Percentiles rank a stretch among this genome's conserved stretches.
phyloP scores from a whole-genome alignment of 495 filamentous ascomycete genomes.

The Xylaria nigripes region DNA sequence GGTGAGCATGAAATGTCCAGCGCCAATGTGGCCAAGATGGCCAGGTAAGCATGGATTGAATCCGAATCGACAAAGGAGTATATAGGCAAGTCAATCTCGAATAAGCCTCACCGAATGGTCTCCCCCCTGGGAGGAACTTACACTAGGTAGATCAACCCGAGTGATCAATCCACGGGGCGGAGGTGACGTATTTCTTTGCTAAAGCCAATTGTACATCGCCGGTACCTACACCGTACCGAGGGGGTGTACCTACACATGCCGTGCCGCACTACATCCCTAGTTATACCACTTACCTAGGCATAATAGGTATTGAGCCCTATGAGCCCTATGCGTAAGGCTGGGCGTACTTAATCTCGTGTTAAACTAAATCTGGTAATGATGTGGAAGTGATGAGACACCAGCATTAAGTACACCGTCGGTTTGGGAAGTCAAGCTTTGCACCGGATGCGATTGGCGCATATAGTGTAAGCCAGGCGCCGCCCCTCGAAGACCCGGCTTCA shows the following conservation, averaged over 20 bases:
- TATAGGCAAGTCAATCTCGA: neutral
- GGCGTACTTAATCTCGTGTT: neutral
- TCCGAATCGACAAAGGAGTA: neutral
- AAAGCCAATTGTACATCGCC: neutral
- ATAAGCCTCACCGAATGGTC: neutral
- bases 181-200: neutral
- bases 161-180: neutral
- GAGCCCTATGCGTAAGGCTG: neutral
- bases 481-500: neutral
- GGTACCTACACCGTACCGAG: neutral
- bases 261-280: neutral
- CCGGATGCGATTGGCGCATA: neutral
- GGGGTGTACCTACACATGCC: neutral
- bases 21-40: too few relatives aligned
- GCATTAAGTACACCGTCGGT: neutral
- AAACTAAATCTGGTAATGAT: neutral
- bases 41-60: too few relatives aligned
- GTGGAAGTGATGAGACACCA: neutral
- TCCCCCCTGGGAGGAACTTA: neutral
- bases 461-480: neutral
- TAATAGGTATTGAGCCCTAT: neutral
- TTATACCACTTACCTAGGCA: too few relatives aligned
- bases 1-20: neutral
- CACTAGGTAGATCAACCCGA: neutral
- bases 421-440: too few relatives aligned